Base-by-base conservation (phyloP, 2,329 filamentous ascomycete species). In the Talaromyces sp. region DNA sequence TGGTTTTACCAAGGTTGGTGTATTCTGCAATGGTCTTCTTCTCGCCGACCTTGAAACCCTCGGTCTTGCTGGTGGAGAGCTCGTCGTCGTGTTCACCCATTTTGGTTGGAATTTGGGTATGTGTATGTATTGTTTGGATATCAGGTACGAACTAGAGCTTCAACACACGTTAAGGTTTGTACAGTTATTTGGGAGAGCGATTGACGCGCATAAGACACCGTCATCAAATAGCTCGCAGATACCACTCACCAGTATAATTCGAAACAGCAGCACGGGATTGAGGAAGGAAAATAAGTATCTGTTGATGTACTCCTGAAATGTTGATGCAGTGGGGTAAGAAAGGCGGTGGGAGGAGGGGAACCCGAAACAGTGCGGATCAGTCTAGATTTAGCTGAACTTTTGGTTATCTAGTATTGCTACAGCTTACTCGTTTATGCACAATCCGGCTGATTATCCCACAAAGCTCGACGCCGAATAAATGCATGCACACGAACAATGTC, bases 21-120 rank as follows among this genome's bases (percentile, higher is more conserved):
- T 97, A 97, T 80, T 97, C 91, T 69, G 94, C 91, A 75, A 99
- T 86, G 73, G 92, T 96, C 87, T 98, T 97, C 89, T 97, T 97
- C 87, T 97, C 92, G 71, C 92, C 93, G 76, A 97, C 90, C 88
- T 96, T 97, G 89, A 97, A 98, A 78, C 94, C 94, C 82, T 93
- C 89, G 70, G 93, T 97, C 82, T 90, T 86, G 83, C 95, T 91
- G 69, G 92, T 90, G 79, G 90, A 84, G 71, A 94, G 87, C 75
- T 98, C 94, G 68, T 97, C 92, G 13, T 91, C 86, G 70, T 89
- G 83, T 73, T 87, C 85, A 71, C 88, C 84, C 89, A 92, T 92
- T 73, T 73, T 84, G 19, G 14, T 31, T 22, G 54, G 47, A 3
- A 16, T 22, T 54, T 22, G 31, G n/a, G n/a, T 33, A 22, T 56